Percentiles rank a stretch among this genome's conserved stretches.
These are phyloP conservation scores for Pseudogymnoascus sp. DNA, from an alignment of 2,329 filamentous ascomycete genomes.

Conservation along the genomic window DNA sequence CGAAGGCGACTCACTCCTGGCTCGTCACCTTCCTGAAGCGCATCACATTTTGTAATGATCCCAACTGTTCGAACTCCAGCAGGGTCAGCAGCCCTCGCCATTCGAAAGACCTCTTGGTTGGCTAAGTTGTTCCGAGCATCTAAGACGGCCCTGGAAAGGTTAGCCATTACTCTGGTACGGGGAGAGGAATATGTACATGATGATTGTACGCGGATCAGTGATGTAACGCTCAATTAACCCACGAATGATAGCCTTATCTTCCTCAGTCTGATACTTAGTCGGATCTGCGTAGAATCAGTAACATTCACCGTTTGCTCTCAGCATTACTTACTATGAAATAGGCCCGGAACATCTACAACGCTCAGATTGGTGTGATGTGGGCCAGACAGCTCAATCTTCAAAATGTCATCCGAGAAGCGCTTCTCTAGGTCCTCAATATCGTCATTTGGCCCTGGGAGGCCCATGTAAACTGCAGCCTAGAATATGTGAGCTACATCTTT, in stretches of 20 bases:
- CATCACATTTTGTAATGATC: slow-evolving; percentile 50
- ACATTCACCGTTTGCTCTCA: background rate
- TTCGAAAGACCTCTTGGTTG: slow-evolving; percentile 20
- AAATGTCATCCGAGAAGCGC: slow-evolving; percentile 12
- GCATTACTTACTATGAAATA: slow-evolving; percentile 36
- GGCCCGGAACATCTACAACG: slow-evolving; percentile 49
- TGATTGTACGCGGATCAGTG: slow-evolving; percentile 38
- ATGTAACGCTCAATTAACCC: slow-evolving; percentile 43
- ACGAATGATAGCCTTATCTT: slow-evolving; percentile 37
- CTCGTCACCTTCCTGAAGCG: slow-evolving; percentile 23
- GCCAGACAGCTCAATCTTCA: slow-evolving; percentile 13
- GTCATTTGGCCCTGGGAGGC: background rate
- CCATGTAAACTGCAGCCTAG: background rate
- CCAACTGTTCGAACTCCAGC: slow-evolving; percentile 33
- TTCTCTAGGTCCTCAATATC: background rate
- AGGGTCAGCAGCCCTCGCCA: slow-evolving; percentile 23
- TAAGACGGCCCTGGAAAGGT: slow-evolving; percentile 18
- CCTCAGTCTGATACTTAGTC: slow-evolving; percentile 28
- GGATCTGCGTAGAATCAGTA: background rate
- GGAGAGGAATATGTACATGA: slow-evolving; percentile 34
- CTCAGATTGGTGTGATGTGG: slow-evolving; percentile 43
- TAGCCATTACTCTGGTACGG: background rate
- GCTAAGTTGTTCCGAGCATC: slow-evolving; percentile 20
- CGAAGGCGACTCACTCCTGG: background rate
- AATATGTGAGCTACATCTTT: background rate